phyloP scores from a whole-genome alignment of 148 eudicot species.

The Cornus suecica region DNA sequence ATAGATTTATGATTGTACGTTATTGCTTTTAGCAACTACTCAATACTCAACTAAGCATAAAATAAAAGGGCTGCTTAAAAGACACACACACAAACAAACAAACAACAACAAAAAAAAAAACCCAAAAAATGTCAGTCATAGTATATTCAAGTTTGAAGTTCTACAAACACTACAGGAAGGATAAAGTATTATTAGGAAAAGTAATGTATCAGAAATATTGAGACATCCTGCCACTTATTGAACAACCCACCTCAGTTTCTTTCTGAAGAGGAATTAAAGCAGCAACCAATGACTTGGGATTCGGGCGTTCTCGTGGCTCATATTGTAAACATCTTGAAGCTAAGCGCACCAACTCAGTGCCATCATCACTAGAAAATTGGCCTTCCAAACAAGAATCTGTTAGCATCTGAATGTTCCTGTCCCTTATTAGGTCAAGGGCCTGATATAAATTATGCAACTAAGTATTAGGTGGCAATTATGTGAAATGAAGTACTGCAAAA shows the following conservation, averaged over 20 bases:
- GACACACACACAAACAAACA: no score
- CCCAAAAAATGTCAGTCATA: no score
- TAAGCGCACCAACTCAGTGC: conserved; percentile 78
- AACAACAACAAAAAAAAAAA: no score
- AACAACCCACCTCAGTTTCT: conserved; percentile 66
- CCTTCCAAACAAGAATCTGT: conserved; percentile 97
- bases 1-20: not conserved
- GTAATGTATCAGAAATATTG: not conserved
- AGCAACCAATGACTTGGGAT: conserved; percentile 70
- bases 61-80: not conserved
- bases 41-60: not conserved
- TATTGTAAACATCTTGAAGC: conserved; percentile 91
- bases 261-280: conserved; percentile 89
- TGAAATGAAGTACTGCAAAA: conserved; percentile 1
- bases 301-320: conserved; percentile 94
- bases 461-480: not conserved
- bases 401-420: conserved; percentile 77
- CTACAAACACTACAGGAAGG: not conserved
- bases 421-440: conserved; percentile 95
- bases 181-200: not conserved
- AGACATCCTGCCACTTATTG: not conserved
- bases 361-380: conserved; percentile 78
- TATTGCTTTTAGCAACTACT: not conserved
- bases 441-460: conserved; percentile 26
- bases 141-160: not conserved